Percentiles rank a stretch among this genome's conserved stretches.
Evolutionary conservation across 2,329 filamentous ascomycete genomes (phyloP).

Genomic region (Fonsecaea erecta): DNA sequence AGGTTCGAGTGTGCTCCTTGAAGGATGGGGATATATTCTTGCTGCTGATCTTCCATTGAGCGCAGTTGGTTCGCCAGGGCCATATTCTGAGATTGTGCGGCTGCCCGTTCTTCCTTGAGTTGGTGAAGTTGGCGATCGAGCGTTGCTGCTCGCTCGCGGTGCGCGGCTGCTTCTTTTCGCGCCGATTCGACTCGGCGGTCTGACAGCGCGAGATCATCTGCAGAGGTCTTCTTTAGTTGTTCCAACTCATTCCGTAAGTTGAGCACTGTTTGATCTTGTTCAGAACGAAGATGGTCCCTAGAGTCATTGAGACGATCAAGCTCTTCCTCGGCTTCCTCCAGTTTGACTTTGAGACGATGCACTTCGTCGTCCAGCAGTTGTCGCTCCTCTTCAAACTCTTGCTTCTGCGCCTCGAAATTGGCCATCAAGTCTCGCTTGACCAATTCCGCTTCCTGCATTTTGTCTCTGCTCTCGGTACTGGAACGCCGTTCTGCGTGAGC

Average conservation of each 20-base stretch:
- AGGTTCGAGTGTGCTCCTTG: conserved; percentile 65
- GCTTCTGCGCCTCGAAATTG: conserved; percentile 91
- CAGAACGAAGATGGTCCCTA: conserved; percentile 77
- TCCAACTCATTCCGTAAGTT: conserved; percentile 71
- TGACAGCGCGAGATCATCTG: conserved; percentile 48
- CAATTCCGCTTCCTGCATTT: conserved; percentile 81
- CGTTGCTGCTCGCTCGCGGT: conserved; percentile 64
- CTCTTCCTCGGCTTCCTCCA: conserved; percentile 91
- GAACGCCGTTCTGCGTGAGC: conserved; percentile 63
- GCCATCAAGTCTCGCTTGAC: conserved; percentile 93
- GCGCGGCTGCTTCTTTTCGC: conserved; percentile 64
- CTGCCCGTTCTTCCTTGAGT: conserved; percentile 56
- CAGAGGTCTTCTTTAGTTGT: conserved; percentile 45
- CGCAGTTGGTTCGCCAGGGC: conserved; percentile 58
- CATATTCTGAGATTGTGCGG: conserved; percentile 48
- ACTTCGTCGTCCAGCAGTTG: conserved; percentile 82
- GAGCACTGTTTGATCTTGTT: conserved; percentile 70
- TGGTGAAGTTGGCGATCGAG: conserved; percentile 63
- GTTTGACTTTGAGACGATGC: conserved; percentile 71
- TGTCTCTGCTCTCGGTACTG: conserved; percentile 57
- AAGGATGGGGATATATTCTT: conserved; percentile 60
- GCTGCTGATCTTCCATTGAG: conserved; percentile 57
- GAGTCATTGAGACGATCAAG: conserved; percentile 83
- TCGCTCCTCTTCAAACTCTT: conserved; percentile 83
- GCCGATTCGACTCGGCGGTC: conserved; percentile 62